These are phyloP conservation scores for Inga leiocalycina DNA, from an alignment of 306 rosid genomes.

Conservation along the genomic window DNA sequence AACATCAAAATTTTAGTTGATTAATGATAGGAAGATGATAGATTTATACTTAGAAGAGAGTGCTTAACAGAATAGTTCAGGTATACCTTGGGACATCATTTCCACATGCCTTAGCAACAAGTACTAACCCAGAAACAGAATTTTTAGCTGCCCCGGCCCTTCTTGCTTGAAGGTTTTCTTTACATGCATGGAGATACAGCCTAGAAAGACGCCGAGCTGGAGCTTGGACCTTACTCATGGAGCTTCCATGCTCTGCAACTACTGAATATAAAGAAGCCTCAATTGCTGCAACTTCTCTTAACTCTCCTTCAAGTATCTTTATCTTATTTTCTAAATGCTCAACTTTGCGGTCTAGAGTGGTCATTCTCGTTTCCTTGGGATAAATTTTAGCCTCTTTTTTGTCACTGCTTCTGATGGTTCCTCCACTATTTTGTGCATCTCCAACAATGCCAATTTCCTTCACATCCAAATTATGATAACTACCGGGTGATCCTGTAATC, in stretches of 20 bases:
- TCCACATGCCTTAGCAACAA: constrained; percentile 98
- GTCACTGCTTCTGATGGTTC: constrained; percentile 52
- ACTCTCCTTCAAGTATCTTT: constrained; percentile 89
- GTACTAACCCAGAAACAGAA: constrained; percentile 88
- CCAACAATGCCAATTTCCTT: constrained; percentile 51
- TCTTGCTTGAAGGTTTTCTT: constrained; percentile 60
- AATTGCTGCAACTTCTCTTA: constrained; percentile 89
- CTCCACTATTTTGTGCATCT: constrained; percentile 51
- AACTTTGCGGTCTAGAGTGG: constrained; percentile 64
- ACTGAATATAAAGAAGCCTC: constrained; percentile 93
- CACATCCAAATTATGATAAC: constrained; percentile 48
- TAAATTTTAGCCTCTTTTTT: constrained; percentile 71
- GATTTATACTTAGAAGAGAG: constrained; percentile 11
- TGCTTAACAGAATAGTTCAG: constrained; percentile 19
- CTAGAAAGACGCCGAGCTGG: constrained; percentile 97
- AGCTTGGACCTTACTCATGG: constrained; percentile 95
- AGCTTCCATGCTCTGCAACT: constrained; percentile 98
- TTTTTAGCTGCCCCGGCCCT: constrained; percentile 87
- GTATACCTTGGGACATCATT: constrained; percentile 93
- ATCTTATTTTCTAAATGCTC: constrained; percentile 77
- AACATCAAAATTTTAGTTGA: constrained; percentile 19
- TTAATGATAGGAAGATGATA: constrained; percentile 16
- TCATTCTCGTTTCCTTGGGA: constrained; percentile 71
- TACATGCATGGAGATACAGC: constrained; percentile 85
- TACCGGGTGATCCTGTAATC: constrained; percentile 44